Percentiles rank a stretch among this genome's conserved stretches.
Conservation (phyloP, 352 stramenopile species). For the Phytophthora palmivora region DNA sequence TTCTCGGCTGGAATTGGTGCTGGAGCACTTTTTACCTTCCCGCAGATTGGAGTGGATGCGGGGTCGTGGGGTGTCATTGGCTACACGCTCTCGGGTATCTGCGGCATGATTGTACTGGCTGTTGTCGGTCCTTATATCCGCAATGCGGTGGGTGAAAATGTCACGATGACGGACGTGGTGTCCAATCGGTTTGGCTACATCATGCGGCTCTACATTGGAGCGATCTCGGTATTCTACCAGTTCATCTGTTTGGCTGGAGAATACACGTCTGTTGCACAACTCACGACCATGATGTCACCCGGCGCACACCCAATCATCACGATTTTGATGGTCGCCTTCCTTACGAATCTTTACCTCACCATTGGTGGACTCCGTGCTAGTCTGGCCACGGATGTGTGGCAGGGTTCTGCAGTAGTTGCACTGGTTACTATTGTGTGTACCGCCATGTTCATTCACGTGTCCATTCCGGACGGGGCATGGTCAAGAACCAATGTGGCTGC, state of each 20-base stretch:
- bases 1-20: conserved; percentile 82
- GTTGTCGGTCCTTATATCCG: conserved; percentile 64
- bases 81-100: conserved; percentile 69
- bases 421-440: conserved; percentile 68
- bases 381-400: conserved; percentile 78
- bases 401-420: conserved; percentile 65
- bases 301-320: conserved; percentile 47
- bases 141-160: conserved; percentile 67
- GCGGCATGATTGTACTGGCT: conserved; percentile 64
- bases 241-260: conserved; percentile 83
- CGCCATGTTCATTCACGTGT: conserved; percentile 64
- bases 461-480: conserved; percentile 61
- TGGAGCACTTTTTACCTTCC: conserved; percentile 81
- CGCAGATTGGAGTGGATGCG: conserved; percentile 74
- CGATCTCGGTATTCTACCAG: conserved; percentile 83
- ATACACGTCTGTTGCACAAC: conserved; percentile 63
- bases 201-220: conserved; percentile 74
- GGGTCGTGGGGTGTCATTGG: conserved; percentile 81
- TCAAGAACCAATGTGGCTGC: conserved; percentile 57
- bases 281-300: conserved; percentile 60
- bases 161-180: conserved; percentile 76
- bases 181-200: conserved; percentile 63
- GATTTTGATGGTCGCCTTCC: conserved; percentile 65
- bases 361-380: conserved; percentile 78
- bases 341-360: conserved; percentile 82